Base-by-base conservation (phyloP, 805 yeast species). In the Starmerella davenportii region DNA sequence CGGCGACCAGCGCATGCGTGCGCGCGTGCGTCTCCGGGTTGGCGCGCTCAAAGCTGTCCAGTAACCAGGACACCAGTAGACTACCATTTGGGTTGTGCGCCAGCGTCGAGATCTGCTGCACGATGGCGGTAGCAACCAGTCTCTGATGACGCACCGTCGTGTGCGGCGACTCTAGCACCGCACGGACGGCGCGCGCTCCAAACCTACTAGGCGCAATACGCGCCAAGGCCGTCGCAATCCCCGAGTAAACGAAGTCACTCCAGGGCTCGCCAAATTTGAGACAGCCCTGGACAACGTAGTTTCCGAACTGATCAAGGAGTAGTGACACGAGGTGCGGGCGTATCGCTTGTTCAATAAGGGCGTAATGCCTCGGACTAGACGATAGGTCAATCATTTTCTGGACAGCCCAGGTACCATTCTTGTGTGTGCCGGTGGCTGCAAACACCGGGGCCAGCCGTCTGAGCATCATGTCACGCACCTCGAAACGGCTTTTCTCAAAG, bases 361-460 rank as follows among this genome's bases (percentile, higher is more conserved):
- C 60, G 56, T 72, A 76, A 50, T 74, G 80, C 36, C 70, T 66
- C 33, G 66, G 73, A 36, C 72, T 73, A 45, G 66, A 59, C 3
- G 82, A 77, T 34, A 75, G 74, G 47, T 74, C 78, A 49, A 90
- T 84, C 58, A 90, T 76, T 58, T 87, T 90, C 58, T 90, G 98
- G 19, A 94, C 93, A 2, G 95, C 96, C 98, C 98, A 90, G 4
- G 98, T 90, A 44, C 98, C 98, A 57, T 90, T 90, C 54, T 90
- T 90, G 61, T 90, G 98, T 40, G 82, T 76, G 50, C 95, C 90
- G 66, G 87, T 77, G 49, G 82, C 92, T 1, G 95, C 80, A 45
- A 90, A 63, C 52, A 68, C 80, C 21, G 85, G 92, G 3, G 77
- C 64, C 30, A 92, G 71, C 46, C 70, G 71, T 51, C 77, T 72